phyloP scores from a whole-genome alignment of 768 basidiomycete genomes.

The Hypholoma fasciculare region DNA sequence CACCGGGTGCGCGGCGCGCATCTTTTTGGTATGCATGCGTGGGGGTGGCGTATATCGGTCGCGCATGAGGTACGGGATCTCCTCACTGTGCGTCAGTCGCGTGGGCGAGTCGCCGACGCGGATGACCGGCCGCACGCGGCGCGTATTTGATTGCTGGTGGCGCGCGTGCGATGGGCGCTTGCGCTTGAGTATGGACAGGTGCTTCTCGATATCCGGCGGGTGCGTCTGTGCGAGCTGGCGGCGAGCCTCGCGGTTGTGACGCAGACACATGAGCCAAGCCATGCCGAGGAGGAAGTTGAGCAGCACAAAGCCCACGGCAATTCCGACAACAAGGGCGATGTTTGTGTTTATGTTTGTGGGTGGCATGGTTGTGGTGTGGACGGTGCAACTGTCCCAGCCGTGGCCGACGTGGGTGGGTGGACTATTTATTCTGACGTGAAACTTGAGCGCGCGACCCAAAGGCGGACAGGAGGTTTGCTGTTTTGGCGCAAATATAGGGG shows the following conservation, averaged over 20 bases:
- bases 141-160: not conserved
- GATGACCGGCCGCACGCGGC: not conserved
- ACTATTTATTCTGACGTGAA: not conserved
- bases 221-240: not conserved
- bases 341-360: not conserved
- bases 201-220: conserved; percentile 1
- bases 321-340: not conserved
- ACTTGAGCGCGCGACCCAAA: not conserved
- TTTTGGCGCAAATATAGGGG: not conserved
- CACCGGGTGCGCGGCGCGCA: not conserved
- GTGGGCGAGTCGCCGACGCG: not conserved
- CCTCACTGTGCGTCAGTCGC: not conserved
- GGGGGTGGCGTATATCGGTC: not conserved
- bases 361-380: not conserved
- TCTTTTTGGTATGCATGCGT: not conserved
- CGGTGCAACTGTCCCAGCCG: not conserved
- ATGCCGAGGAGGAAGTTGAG: not conserved
- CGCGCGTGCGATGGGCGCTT: not conserved
- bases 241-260: not conserved
- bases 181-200: not conserved
- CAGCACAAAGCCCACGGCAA: not conserved
- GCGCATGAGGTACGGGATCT: not conserved
- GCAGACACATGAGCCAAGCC: not conserved
- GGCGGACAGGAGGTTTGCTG: not conserved
- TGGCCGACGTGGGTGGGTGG: not conserved